A percentile compares a stretch with the other conserved stretches of the same genome.
Evolutionary conservation across 148 eudicot genomes (phyloP).

Genomic region (Vaccinium darrowii): DNA sequence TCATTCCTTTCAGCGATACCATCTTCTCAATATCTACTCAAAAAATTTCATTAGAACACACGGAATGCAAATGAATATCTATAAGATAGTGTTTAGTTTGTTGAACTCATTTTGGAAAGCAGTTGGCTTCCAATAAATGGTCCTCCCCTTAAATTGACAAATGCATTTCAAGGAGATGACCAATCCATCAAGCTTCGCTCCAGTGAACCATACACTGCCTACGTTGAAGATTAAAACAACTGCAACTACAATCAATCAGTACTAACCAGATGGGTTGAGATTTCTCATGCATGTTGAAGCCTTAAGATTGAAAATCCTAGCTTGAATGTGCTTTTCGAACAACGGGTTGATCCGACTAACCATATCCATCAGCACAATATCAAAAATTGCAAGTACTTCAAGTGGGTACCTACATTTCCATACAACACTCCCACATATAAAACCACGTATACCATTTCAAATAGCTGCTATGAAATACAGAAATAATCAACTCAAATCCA

Average conservation of each 20-base stretch:
- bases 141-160: neutral
- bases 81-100: neutral
- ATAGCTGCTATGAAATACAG: neutral
- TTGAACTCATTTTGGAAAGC: neutral
- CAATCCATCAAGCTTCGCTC: neutral
- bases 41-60: slow-evolving; percentile 9
- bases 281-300: slow-evolving; percentile 80
- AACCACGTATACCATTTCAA: neutral
- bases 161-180: neutral
- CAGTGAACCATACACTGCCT: neutral
- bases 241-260: neutral
- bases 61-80: neutral
- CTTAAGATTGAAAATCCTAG: slow-evolving; percentile 80
- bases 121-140: neutral
- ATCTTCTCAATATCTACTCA: slow-evolving; percentile 91
- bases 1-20: slow-evolving; percentile 95
- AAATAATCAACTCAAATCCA: neutral
- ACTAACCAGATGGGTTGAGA: slow-evolving; percentile 91
- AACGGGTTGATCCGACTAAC: slow-evolving; percentile 64
- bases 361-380: slow-evolving; percentile 92
- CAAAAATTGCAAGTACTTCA: slow-evolving; percentile 93
- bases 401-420: slow-evolving; percentile 53
- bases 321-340: slow-evolving; percentile 92
- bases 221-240: neutral
- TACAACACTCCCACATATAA: neutral